Base-by-base conservation (phyloP, 768 basidiomycete species). In the Solioccasus polychromus region DNA sequence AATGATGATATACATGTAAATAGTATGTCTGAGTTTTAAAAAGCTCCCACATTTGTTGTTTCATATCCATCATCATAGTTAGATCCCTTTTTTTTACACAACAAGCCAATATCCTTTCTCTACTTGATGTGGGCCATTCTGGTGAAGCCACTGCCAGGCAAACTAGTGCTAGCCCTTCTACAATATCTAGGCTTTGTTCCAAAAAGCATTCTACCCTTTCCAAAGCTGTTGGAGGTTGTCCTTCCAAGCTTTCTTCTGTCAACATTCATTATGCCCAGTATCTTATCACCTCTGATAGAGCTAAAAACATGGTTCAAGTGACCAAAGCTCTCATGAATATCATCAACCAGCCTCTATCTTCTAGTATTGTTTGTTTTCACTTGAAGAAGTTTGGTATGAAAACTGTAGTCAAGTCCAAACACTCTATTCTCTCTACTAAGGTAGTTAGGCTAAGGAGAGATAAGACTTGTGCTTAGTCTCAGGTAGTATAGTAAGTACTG, bases 1-100 rank as follows among this genome's bases (percentile, higher is more conserved):
- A 42, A 42, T 12, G 35, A 26, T 12, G 23, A 42, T 42, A 42
- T 42, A 42, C 24, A 42, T 35, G 3, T 35, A 42, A 42, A 34
- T 14, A 42, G 23, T 26, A 42, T 42, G 31, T 42, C 26, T 26
- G 26, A 26, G 26, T 26, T 26, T 26, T n/a, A n/a, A 11, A 15
- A 12, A 31, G 7, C 15, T 31, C 8, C 7, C 30, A 31, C 14
- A 15, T 11, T 11, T 31, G 11, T 31, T 31, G 11, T 12, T 31
- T 31, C 11, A 5, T 15, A 9, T 12, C 14, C 14, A 31, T 15
- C 30, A 31, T 31, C 30, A 31, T 31, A 15, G 30, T 31, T 15
- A 31, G 14, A 11, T 31, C 14, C 15, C 30, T 31, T 11, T 31
- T 11, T 15, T 15, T 11, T 31, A 31, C 14, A 12, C 14, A 31